phyloP scores from a whole-genome alignment of 108 stramenopile genomes.

The Craspedostauros australis region DNA sequence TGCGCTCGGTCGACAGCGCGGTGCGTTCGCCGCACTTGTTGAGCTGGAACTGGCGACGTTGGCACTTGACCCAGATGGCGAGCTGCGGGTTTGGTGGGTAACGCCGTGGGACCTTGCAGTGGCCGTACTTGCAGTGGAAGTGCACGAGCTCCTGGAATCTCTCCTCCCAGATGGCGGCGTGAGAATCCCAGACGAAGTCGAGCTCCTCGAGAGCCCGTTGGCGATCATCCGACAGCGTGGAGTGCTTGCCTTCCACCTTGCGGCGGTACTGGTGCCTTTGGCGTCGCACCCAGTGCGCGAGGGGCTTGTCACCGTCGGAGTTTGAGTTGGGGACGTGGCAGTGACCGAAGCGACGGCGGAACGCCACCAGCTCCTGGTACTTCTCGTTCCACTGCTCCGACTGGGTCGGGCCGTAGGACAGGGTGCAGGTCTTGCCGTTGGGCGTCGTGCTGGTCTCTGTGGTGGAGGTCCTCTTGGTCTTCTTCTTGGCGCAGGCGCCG shows the following conservation, averaged over 20 bases:
- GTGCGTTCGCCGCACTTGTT: too few relatives aligned
- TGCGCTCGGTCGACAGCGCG: too few relatives aligned
- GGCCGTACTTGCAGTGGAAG: slow-evolving; percentile 14
- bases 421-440: too few relatives aligned
- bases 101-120: slow-evolving; percentile 16
- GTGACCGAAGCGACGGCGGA: slow-evolving; percentile 24
- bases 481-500: too few relatives aligned
- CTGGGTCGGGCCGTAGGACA: too few relatives aligned
- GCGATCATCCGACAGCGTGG: slow-evolving; percentile 8
- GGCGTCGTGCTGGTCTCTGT: too few relatives aligned
- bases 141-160: slow-evolving; percentile 6
- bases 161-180: slow-evolving; percentile 3
- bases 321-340: slow-evolving; percentile 42
- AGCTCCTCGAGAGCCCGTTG: slow-evolving; percentile 6
- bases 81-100: too few relatives aligned
- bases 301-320: too few relatives aligned
- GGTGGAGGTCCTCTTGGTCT: too few relatives aligned
- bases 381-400: slow-evolving; percentile 37
- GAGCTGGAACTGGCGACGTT: slow-evolving; percentile 45
- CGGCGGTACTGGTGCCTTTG: slow-evolving; percentile 9
- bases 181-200: slow-evolving; percentile 9
- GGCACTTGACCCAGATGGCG: slow-evolving; percentile 34
- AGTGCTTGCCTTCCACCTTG: slow-evolving; percentile 1
- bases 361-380: slow-evolving; percentile 23
- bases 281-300: too few relatives aligned